Conservation (phyloP, 2,329 filamentous ascomycete species). For the Neofusicoccum kwambonambiense region DNA sequence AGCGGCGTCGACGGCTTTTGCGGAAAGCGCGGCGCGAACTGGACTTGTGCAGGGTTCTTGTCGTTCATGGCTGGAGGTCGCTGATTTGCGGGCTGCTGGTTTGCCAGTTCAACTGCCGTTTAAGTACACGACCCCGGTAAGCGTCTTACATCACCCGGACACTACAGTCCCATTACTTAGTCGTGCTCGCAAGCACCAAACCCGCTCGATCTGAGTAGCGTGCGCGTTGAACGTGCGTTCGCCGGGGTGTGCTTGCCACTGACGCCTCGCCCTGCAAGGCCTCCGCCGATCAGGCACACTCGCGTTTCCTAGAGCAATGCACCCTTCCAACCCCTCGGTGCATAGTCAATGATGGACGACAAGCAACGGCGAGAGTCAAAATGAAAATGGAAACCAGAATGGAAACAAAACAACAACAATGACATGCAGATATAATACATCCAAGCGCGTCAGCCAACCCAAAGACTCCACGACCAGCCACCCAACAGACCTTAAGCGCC, state of each 20-base stretch:
- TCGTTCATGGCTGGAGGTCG: neutral
- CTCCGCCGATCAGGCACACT: too few species aligned
- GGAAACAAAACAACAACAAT: too few species aligned
- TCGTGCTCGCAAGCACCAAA: too few species aligned
- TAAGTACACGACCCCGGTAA: neutral
- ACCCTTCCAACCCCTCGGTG: too few species aligned
- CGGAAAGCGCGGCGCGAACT: neutral
- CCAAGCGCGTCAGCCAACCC: too few species aligned
- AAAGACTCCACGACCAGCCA: too few species aligned
- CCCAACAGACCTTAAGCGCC: neutral
- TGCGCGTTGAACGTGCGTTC: neutral
- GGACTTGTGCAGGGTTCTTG: neutral
- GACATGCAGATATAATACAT: too few species aligned
- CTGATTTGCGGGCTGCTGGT: neutral
- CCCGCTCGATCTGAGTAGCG: too few species aligned
- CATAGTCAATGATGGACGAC: too few species aligned
- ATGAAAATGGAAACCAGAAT: too few species aligned
- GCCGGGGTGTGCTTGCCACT: neutral
- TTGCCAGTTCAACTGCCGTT: neutral
- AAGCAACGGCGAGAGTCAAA: too few species aligned
- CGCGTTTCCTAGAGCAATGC: too few species aligned
- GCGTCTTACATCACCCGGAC: neutral
- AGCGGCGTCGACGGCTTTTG: slow-evolving; percentile 42
- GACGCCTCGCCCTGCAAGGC: neutral
- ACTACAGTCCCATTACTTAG: neutral